phyloP scores from a whole-genome alignment of 176 grass and related monocot genomes.

The Poa annua region DNA sequence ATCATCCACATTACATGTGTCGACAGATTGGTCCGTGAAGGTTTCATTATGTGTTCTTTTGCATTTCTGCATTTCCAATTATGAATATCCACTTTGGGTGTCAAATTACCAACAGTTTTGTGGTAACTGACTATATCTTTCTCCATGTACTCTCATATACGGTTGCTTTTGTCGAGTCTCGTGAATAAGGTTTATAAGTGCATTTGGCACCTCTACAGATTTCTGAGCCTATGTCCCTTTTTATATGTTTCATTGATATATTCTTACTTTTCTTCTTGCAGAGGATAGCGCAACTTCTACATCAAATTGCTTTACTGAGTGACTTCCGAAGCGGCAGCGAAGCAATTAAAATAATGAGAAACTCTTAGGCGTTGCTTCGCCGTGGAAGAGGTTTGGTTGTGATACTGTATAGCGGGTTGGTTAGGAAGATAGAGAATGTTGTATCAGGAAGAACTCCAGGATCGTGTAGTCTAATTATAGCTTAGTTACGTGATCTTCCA shows the following conservation, averaged over 20 bases:
- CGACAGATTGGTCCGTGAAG: background rate
- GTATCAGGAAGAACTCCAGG: background rate
- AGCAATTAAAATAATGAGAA: constrained; percentile 44
- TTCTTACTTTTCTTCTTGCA: constrained; percentile 37
- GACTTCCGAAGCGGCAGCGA: constrained; percentile 47
- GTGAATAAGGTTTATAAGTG: background rate
- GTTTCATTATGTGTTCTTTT: constrained; percentile 8
- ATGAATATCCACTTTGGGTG: background rate
- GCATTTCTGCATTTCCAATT: background rate
- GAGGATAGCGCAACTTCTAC: constrained; percentile 57
- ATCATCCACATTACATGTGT: background rate
- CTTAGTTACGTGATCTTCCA: constrained; percentile 20
- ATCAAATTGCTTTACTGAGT: constrained; percentile 61
- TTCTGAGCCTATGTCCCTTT: background rate
- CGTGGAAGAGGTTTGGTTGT: constrained; percentile 2
- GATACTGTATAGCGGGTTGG: constrained; percentile 22
- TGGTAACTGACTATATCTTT: background rate
- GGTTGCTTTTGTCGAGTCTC: background rate
- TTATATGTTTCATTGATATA: background rate
- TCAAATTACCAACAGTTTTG: background rate
- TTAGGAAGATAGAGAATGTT: constrained; percentile 18
- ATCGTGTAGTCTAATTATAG: constrained; percentile 24
- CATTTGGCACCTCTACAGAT: constrained; percentile 19
- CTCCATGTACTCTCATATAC: background rate
- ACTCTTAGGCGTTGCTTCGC: constrained; percentile 14